Evolutionary conservation across 805 yeast species (phyloP).

Genomic region (Jamesozyma gamospora): DNA sequence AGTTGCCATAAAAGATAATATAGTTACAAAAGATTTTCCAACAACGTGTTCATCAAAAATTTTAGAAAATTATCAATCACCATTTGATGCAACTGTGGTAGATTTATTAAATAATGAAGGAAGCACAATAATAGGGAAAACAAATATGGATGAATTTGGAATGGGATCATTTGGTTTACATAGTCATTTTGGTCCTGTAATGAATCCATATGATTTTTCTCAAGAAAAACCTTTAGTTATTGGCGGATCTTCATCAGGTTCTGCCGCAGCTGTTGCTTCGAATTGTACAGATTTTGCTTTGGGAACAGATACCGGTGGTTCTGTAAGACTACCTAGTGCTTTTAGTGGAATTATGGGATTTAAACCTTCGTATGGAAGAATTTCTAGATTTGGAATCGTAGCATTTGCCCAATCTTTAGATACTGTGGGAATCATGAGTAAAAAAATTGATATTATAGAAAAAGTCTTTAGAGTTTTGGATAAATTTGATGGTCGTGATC

Average conservation of each 20-base stretch:
- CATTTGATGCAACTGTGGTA: conserved; percentile 73
- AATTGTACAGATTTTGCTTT: conserved; percentile 56
- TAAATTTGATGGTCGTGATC: conserved; percentile 61
- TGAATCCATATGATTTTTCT: conserved; percentile 39
- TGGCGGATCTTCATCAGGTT: conserved; percentile 96
- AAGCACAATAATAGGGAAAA: conserved; percentile 57
- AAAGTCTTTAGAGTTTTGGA: conserved; percentile 50
- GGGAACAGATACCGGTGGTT: conserved; percentile 98
- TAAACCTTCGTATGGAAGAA: conserved; percentile 87
- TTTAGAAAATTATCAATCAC: conserved; percentile 52
- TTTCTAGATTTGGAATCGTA: conserved; percentile 85
- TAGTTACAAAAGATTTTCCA: conserved; percentile 51
- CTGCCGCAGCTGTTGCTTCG: conserved; percentile 84
- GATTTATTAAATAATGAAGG: conserved; percentile 44
- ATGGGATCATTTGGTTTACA: conserved; percentile 77
- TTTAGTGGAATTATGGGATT: conserved; percentile 78
- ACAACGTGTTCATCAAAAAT: conserved; percentile 76
- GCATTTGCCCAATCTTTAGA: conserved; percentile 92
- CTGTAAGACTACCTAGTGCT: conserved; percentile 85
- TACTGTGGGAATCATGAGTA: conserved; percentile 78
- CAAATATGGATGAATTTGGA: conserved; percentile 94
- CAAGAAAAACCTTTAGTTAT: conserved; percentile 19
- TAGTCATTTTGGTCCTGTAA: conserved; percentile 46
- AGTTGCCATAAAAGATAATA: conserved; percentile 69
- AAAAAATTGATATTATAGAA: conserved; percentile 34